These are phyloP conservation scores for Mycena leptocephala DNA, from an alignment of 768 basidiomycete genomes.

Conservation along the genomic window DNA sequence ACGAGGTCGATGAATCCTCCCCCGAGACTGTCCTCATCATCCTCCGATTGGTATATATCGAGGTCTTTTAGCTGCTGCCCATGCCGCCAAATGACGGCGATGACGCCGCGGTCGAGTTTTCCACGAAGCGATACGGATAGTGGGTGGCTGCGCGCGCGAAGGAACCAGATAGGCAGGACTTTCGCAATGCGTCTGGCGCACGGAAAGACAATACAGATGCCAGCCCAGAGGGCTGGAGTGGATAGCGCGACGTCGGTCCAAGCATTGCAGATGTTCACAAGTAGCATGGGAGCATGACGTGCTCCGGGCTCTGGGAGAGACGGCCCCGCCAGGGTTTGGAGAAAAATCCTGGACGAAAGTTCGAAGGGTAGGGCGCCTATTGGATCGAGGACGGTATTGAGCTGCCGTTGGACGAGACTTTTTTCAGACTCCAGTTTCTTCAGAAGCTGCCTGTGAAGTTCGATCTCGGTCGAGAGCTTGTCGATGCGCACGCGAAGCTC, in stretches of 20 bases:
- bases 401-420: not conserved
- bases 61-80: not conserved
- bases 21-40: not conserved
- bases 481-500: too few species aligned
- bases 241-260: slow-evolving; percentile 5
- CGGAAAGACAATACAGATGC: not conserved
- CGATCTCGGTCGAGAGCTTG: too few species aligned
- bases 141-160: not conserved
- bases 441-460: too few species aligned
- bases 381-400: not conserved
- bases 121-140: not conserved
- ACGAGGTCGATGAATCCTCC: not conserved
- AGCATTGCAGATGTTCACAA: not conserved
- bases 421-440: not conserved
- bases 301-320: not conserved
- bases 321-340: not conserved
- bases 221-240: too few species aligned
- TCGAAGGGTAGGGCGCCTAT: not conserved
- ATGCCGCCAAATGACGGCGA: not conserved
- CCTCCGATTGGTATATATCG: not conserved
- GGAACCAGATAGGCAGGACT: not conserved
- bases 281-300: not conserved
- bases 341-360: not conserved
- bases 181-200: not conserved
- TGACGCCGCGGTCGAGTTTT: not conserved